Conservation (phyloP, 2,329 filamentous ascomycete genomes). For the Myriosclerotinia scirpicola region DNA sequence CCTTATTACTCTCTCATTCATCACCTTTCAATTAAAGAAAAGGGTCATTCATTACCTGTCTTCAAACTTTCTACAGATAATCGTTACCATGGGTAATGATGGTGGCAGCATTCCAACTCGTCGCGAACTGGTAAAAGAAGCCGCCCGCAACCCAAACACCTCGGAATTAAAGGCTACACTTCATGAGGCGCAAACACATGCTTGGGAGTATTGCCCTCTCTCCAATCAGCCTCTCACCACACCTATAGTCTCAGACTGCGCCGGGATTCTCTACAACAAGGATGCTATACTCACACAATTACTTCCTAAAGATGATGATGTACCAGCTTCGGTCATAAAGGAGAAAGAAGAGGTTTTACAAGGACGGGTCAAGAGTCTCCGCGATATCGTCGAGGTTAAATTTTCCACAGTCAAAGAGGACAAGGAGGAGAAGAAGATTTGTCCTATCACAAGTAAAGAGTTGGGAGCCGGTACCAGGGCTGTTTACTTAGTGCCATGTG, state of each 20-base stretch:
- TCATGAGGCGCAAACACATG: conserved; percentile 80
- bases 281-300: conserved; percentile 77
- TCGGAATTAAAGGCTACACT: conserved; percentile 87
- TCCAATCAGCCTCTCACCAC: conserved; percentile 68
- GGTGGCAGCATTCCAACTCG: conserved; percentile 95
- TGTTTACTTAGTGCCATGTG: conserved; percentile 91
- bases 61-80: background rate
- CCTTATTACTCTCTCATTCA: background rate
- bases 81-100: conserved; percentile 81
- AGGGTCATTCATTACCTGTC: background rate
- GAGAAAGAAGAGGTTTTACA: conserved; percentile 63
- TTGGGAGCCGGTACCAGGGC: conserved; percentile 76
- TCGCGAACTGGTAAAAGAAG: conserved; percentile 92
- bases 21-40: background rate
- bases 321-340: conserved; percentile 43
- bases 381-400: conserved; percentile 84
- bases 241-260: conserved; percentile 77
- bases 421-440: conserved; percentile 65
- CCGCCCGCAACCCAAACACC: conserved; percentile 76
- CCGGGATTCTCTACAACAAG: conserved; percentile 90
- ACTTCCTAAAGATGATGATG: conserved; percentile 53
- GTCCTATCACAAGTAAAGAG: conserved; percentile 83
- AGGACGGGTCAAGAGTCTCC: conserved; percentile 71
- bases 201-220: conserved; percentile 86
- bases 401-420: conserved; percentile 56